Conservation (phyloP, 257 asterid species). For the Penstemon eatonii region DNA sequence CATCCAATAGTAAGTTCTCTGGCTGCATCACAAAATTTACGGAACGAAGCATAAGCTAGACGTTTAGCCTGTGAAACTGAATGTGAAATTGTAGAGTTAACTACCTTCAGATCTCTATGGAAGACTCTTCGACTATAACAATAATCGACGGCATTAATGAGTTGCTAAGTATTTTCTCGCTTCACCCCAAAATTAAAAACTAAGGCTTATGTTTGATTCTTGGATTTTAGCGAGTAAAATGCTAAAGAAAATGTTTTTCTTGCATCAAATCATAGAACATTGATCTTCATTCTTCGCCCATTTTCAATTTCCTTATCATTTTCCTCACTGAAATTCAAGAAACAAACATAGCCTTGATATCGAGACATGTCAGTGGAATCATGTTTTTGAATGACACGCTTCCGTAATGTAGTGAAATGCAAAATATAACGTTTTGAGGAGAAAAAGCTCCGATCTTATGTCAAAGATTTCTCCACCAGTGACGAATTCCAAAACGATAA, state of each 20-base stretch:
- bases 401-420: too few species aligned
- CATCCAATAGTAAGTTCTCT: conserved; percentile 31
- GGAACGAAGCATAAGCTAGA: neutral
- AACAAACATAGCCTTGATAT: too few species aligned
- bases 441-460: neutral
- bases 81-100: neutral
- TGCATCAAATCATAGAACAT: too few species aligned
- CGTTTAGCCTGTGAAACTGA: neutral
- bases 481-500: conserved; percentile 15
- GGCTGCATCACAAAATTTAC: conserved; percentile 51
- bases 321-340: too few species aligned
- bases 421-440: too few species aligned
- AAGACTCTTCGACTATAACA: conserved; percentile 16
- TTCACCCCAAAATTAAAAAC: neutral
- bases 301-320: too few species aligned
- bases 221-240: too few species aligned
- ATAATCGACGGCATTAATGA: conserved; percentile 7
- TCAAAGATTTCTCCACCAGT: conserved; percentile 21
- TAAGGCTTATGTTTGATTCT: too few species aligned
- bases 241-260: too few species aligned
- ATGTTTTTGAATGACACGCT: too few species aligned
- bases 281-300: neutral
- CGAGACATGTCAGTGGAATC: too few species aligned
- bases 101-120: conserved; percentile 13
- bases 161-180: conserved; percentile 20